phyloP scores from a whole-genome alignment of 805 yeast genomes.

The Komagataella pastoris region DNA sequence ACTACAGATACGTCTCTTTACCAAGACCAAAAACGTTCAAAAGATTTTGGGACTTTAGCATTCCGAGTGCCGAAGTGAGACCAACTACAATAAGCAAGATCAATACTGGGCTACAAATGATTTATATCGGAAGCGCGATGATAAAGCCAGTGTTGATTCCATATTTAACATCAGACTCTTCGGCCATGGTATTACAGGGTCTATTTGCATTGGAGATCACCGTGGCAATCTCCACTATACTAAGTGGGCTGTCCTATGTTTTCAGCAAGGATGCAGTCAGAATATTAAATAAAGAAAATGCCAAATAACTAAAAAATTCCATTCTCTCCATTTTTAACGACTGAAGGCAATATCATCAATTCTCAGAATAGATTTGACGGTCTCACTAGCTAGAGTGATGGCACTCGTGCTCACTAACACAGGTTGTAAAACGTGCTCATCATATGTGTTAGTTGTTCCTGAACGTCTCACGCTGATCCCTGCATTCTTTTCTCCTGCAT shows the following conservation, averaged over 20 bases:
- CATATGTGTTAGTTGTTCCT: constrained; percentile 81
- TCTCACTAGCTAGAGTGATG: constrained; percentile 87
- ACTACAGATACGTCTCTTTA: constrained; percentile 57
- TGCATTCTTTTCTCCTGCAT: constrained; percentile 81
- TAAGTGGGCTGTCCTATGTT: constrained; percentile 70
- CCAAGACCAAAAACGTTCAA: constrained; percentile 64
- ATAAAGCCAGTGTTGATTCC: constrained; percentile 34
- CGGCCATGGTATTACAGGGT: constrained; percentile 9
- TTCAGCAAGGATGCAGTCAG: constrained; percentile 60
- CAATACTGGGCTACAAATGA: constrained; percentile 89
- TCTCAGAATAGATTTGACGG: constrained; percentile 89
- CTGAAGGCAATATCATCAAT: constrained; percentile 95
- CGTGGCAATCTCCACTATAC: constrained; percentile 58
- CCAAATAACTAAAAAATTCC: constrained; percentile 2
- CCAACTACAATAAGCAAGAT: constrained; percentile 80
- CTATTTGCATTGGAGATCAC: constrained; percentile 31
- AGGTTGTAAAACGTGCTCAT: constrained; percentile 94
- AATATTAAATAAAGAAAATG: constrained; percentile 20
- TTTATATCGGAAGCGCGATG: constrained; percentile 59
- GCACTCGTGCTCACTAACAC: constrained; percentile 92
- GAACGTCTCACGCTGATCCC: constrained; percentile 93
- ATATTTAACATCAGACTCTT: constrained; percentile 18
- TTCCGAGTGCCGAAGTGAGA: constrained; percentile 73
- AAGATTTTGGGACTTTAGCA: constrained; percentile 67
- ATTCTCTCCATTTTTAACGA: constrained; percentile 28